These are phyloP conservation scores for Kitagawia praeruptora DNA, from an alignment of 129 eudicot genomes.

Conservation along the genomic window DNA sequence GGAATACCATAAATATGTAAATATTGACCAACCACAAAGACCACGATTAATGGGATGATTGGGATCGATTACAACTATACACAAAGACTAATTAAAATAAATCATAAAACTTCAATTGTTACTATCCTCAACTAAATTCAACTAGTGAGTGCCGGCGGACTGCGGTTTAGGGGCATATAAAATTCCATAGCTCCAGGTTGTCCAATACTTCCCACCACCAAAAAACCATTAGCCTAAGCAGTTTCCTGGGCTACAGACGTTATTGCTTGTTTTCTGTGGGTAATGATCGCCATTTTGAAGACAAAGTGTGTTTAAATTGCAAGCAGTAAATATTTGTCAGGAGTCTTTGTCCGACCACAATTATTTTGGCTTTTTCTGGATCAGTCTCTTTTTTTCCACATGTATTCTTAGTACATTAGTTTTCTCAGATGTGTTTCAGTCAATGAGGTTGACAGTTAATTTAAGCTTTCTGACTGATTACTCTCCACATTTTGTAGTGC, in stretches of 20 bases:
- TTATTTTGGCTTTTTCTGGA: background rate
- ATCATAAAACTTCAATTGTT: background rate
- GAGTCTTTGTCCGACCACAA: background rate
- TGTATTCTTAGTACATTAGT: background rate
- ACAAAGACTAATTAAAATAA: background rate
- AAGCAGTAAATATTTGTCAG: too few species aligned
- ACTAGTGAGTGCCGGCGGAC: background rate
- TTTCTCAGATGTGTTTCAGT: too few species aligned
- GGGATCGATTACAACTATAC: background rate
- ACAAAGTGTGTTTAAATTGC: background rate
- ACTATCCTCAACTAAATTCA: background rate
- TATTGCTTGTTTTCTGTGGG: too few species aligned
- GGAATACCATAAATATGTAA: constrained; percentile 5
- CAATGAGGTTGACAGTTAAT: background rate
- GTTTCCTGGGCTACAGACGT: background rate
- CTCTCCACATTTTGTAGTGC: background rate
- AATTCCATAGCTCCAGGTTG: background rate
- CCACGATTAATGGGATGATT: background rate
- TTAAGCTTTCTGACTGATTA: background rate
- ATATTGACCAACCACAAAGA: background rate
- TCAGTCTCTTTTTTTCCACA: background rate
- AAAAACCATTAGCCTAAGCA: background rate
- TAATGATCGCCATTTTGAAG: too few species aligned
- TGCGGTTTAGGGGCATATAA: background rate
- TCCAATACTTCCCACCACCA: background rate